Base-by-base conservation (phyloP, 192 early-diverging fungal genomes). In the Lunasporangiospora selenospora region DNA sequence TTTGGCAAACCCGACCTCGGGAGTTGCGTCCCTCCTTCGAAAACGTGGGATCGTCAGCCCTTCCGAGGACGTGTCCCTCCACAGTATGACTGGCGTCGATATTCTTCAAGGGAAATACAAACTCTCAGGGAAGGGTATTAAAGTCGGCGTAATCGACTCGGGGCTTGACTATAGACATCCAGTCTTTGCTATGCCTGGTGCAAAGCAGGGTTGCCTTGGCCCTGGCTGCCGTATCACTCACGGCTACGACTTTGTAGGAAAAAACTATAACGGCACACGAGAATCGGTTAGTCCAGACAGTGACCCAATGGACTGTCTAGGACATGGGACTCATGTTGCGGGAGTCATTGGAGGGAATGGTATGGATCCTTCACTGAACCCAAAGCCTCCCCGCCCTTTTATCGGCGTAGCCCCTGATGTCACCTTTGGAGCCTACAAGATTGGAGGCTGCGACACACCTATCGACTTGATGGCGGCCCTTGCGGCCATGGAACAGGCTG, bases 161-260 rank as follows among this genome's bases (percentile, higher is more conserved):
- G 86, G 85, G 71, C 58, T 81, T 56, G 84, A 65, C 53, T 88
- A 59, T 54, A 71, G 19, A 26, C 90, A 92, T 61, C 86, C 87
- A 0, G 83, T 87, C 27, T 82, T 90, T 21, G 88, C 89, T 30
- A 79, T 60, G 29, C 4, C 44, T 23, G 69, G 69, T 30, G 69
- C 69, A 8, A 38, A 21, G 6, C 47, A 41, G 1, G 81, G 60
- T 46, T 87, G 88, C 62, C 90, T 85, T 77, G n/a, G n/a, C n/a
- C n/a, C n/a, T n/a, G n/a, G n/a, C n/a, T n/a, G n/a, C n/a, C n/a
- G n/a, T n/a, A n/a, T n/a, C n/a, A n/a, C n/a, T n/a, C n/a, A n/a
- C n/a, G n/a, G n/a, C n/a, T 53, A 67, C 23, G 80, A 81, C 36
- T 85, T 83, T 76, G 83, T 81, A 11, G 83, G 81, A 30, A 77